These are phyloP conservation scores for Orbilia blumenaviensis DNA, from an alignment of 2,329 filamentous ascomycete genomes.

Conservation along the genomic window DNA sequence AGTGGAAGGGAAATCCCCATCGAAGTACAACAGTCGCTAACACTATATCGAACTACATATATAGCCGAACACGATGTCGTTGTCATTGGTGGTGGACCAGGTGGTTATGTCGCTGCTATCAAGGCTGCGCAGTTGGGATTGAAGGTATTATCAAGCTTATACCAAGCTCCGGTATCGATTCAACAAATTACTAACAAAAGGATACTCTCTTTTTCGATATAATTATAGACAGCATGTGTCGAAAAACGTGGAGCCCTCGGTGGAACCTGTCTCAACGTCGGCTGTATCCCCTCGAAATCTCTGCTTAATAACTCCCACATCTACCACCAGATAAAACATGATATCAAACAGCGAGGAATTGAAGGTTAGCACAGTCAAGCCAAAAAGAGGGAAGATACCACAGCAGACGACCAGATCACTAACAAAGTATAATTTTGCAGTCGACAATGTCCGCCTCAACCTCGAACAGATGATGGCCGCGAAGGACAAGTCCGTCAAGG, in stretches of 20 bases:
- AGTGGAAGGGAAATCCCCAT: conserved; percentile 13
- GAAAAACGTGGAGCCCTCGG: conserved; percentile 96
- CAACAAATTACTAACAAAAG: neutral
- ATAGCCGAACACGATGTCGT: conserved; percentile 90
- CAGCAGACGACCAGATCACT: neutral
- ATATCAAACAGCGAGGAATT: conserved; percentile 96
- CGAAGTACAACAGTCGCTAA: neutral
- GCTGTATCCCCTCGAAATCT: conserved; percentile 99
- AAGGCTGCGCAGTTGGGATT: conserved; percentile 97
- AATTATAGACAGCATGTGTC: conserved; percentile 84
- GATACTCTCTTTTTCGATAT: neutral
- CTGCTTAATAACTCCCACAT: conserved; percentile 99
- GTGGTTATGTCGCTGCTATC: conserved; percentile 98
- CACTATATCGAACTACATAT: neutral
- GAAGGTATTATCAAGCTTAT: conserved; percentile 73
- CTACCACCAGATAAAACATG: conserved; percentile 96
- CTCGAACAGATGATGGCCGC: conserved; percentile 96
- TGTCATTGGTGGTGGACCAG: conserved; percentile 97
- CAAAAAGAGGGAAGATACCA: neutral
- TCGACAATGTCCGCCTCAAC: conserved; percentile 96
- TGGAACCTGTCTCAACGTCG: conserved; percentile 97
- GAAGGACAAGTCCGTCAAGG: conserved; percentile 87
- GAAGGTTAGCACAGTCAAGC: conserved; percentile 64
- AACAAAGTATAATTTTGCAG: conserved; percentile 61
- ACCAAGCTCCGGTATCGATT: neutral